Evolutionary conservation across 257 asterid genomes (phyloP).

Genomic region (Paraleonurus japonicus): DNA sequence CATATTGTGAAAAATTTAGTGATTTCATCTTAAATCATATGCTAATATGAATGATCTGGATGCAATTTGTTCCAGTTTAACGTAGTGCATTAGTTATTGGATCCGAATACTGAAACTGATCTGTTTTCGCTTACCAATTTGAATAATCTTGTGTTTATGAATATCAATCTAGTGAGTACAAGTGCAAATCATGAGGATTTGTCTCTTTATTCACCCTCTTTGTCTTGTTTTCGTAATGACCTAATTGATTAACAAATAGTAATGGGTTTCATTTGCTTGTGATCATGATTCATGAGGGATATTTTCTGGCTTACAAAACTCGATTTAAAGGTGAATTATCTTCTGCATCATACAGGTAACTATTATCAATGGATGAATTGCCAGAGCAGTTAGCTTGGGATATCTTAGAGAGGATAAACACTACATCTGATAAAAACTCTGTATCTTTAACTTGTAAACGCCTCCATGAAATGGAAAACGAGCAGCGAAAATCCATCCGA

Average conservation of each 20-base stretch:
- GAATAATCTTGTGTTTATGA: constrained; percentile 1
- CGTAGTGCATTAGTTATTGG: constrained; percentile 5
- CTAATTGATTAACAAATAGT: too few species aligned
- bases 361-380: constrained; percentile 61
- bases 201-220: not conserved
- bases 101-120: not conserved
- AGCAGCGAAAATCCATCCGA: constrained; percentile 55
- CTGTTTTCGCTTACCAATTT: not conserved
- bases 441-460: constrained; percentile 70
- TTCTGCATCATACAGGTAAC: constrained; percentile 22
- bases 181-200: not conserved
- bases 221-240: too few species aligned
- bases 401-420: constrained; percentile 50
- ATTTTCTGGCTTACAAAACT: not conserved
- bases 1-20: not conserved
- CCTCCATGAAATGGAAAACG: constrained; percentile 54
- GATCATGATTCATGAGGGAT: not conserved
- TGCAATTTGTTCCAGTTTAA: too few species aligned
- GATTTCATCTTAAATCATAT: not conserved
- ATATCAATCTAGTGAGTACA: not conserved
- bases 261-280: not conserved
- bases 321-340: not conserved
- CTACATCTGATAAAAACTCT: constrained; percentile 55
- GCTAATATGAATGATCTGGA: not conserved
- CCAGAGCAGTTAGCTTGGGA: constrained; percentile 75